These are phyloP conservation scores for Sporothrix brasiliensis DNA, from an alignment of 2,329 filamentous ascomycete species.

Conservation along the genomic window DNA sequence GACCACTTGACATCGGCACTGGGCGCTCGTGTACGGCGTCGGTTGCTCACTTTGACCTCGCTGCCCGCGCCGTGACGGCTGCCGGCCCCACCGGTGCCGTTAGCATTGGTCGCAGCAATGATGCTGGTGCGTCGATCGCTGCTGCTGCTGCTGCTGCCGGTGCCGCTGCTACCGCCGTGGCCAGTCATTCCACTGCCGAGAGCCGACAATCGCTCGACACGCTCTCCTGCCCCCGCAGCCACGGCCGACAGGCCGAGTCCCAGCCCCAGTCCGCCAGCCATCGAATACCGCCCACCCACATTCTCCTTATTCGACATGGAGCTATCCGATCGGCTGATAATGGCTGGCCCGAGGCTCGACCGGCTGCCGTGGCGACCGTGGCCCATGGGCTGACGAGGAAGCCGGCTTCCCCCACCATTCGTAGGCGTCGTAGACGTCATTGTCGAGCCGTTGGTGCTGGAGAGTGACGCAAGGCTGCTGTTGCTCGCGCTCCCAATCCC, in stretches of 20 bases:
- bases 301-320: slow-evolving; percentile 40
- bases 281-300: slow-evolving; percentile 30
- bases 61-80: slow-evolving; percentile 25
- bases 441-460: slow-evolving; percentile 16
- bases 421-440: slow-evolving; percentile 24
- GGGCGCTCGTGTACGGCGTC: slow-evolving; percentile 34
- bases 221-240: slow-evolving; percentile 11
- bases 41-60: slow-evolving; percentile 28
- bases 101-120: not conserved
- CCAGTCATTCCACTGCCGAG: slow-evolving; percentile 31
- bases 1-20: slow-evolving; percentile 36
- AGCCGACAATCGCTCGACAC: slow-evolving; percentile 30
- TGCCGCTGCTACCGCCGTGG: not conserved
- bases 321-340: slow-evolving; percentile 38
- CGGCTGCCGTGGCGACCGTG: slow-evolving; percentile 36
- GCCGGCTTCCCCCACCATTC: slow-evolving; percentile 36
- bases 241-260: slow-evolving; percentile 11
- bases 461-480: slow-evolving; percentile 28
- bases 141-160: slow-evolving; percentile 4
- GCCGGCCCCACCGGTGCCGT: not conserved
- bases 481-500: slow-evolving; percentile 29
- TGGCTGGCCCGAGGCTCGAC: slow-evolving; percentile 38
- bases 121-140: slow-evolving; percentile 13
- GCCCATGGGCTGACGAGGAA: slow-evolving; percentile 41
- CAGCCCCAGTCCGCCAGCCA: slow-evolving; percentile 12